phyloP scores from a whole-genome alignment of 2,329 filamentous ascomycete genomes.

The Pyricularia grisea region DNA sequence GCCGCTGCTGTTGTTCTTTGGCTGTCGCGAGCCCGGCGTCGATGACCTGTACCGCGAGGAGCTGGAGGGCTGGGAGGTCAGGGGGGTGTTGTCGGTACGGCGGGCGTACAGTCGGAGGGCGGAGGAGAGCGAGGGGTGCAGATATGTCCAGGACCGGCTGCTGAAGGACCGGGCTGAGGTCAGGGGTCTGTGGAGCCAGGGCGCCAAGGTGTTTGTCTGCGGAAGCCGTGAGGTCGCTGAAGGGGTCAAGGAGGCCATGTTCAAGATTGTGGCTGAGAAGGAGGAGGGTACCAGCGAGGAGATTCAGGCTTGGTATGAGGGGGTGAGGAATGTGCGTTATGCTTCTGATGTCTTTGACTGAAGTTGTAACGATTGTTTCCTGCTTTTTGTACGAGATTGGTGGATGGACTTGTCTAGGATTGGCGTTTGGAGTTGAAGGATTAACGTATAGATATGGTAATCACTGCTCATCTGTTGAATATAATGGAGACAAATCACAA shows the following conservation, averaged over 20 bases:
- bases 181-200: slow-evolving; percentile 22
- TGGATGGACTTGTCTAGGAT: neutral
- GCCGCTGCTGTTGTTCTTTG: slow-evolving; percentile 55
- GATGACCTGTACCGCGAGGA: slow-evolving; percentile 54
- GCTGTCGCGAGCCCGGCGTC: slow-evolving; percentile 43
- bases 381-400: neutral
- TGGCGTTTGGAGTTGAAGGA: neutral
- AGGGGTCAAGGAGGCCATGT: slow-evolving; percentile 24
- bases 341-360: slow-evolving; percentile 51
- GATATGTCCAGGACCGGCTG: slow-evolving; percentile 37
- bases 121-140: slow-evolving; percentile 24
- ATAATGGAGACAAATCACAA: neutral
- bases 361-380: neutral
- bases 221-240: slow-evolving; percentile 38
- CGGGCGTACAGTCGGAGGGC: slow-evolving; percentile 46
- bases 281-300: slow-evolving; percentile 27
- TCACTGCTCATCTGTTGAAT: neutral
- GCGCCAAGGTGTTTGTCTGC: slow-evolving; percentile 50
- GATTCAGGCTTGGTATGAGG: slow-evolving; percentile 37
- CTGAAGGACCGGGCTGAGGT: slow-evolving; percentile 28
- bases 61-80: slow-evolving; percentile 46
- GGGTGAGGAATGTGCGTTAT: slow-evolving; percentile 43
- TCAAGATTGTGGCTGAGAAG: slow-evolving; percentile 22
- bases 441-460: neutral
- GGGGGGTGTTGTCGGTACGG: slow-evolving; percentile 51